Evolutionary conservation across 1,284 basidiomycete species (phyloP), one percentile per base, ranked within the genome.

Genomic region (Microbotryum violaceum): DNA sequence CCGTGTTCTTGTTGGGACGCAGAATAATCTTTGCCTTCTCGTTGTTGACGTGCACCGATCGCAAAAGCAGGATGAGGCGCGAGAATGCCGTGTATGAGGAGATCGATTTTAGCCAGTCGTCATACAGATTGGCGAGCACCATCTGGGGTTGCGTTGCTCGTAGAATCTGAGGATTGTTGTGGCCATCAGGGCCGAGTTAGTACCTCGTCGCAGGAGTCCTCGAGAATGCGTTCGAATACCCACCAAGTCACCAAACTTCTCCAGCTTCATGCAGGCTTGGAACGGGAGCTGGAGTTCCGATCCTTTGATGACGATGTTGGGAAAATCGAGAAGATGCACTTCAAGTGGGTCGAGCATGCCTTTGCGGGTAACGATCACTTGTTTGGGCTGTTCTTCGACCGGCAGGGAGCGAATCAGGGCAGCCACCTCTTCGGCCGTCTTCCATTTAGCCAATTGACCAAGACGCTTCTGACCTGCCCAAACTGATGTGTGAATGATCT

Each of bases 381-480:
- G 92, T 78, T 98, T 98, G 21, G 93, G 96, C 78, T 99, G 96
- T 78, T 99, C 96, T 80, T 98, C 93, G 51, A 98, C 93, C 18
- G 96, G 96, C 44, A 98, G 78, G 49, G 94, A 97, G 65, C 94
- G 90, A 69, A 98, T 89, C 70, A 98, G 79, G 1, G 96, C 96
- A 23, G 96, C 94, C 16, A 97, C 96, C 85, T 99, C 96, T 84
- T 99, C 96, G 18, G 96, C 96, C 18, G 93, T 97, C 81, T 97
- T 97, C 96, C 96, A 98, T 79, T 98, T 99, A 52, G 96, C 96
- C 61, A 98, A 82, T 77, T 99, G 96, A 69, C 96, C 96, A 50
- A 98, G 84, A 86, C 96, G 96, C 78, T 98, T 98, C 77, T 99
- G 96, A 73, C 96, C 94, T 52, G 94, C 94, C 96, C 96, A 98